Evolutionary conservation across 1,284 basidiomycete genomes (phyloP), one percentile per base, ranked within the genome.

Genomic region (Pascua guehoae): DNA sequence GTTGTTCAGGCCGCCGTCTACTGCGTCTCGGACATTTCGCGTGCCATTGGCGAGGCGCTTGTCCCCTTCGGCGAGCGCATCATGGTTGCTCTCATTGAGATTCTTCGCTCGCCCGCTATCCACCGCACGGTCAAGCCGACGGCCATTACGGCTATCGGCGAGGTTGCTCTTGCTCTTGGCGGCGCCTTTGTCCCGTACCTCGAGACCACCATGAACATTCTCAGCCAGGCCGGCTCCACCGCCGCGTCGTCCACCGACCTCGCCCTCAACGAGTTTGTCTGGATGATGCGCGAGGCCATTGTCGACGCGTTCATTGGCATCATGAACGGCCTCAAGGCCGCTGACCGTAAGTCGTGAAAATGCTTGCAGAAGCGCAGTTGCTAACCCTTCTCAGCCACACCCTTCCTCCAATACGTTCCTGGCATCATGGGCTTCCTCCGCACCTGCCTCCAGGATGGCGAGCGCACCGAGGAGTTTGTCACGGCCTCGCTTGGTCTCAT

Each of bases 261-360:
- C 8, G 60, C 69, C 9, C 57, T 74, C 61, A 63, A 63, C 58
- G 95, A 99, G 66, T 98, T 98, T 74, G 90, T 97, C 58, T 85
- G 86, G 61, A 85, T 85, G 53, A 83, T 99, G 61, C 86, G 95
- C 42, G 95, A 98, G 73, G 91, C 92, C 46, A 97, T 99, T 64
- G 81, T 97, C 43, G 96, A 98, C 76, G 94, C 95, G 4, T 98
- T 97, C 71, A 94, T 91, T 10, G 94, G 96, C 48, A 89, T 98
- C 63, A 86, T 97, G 58, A 88, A 90, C 47, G 93, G 90, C 8
- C 81, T 97, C 72, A 92, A 94, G 79, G 85, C 86, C 63, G 88
- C 87, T 5, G 84, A 87, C 41, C 87, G 24, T 32, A 32, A 32
- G 24, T 32, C 24, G 24, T 32, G 24, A 32, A 32, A 32, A 32